Percentiles rank a stretch among this genome's conserved stretches.
phyloP scores from a whole-genome alignment of 768 basidiomycete genomes.

The Boletus rubescentipes region DNA sequence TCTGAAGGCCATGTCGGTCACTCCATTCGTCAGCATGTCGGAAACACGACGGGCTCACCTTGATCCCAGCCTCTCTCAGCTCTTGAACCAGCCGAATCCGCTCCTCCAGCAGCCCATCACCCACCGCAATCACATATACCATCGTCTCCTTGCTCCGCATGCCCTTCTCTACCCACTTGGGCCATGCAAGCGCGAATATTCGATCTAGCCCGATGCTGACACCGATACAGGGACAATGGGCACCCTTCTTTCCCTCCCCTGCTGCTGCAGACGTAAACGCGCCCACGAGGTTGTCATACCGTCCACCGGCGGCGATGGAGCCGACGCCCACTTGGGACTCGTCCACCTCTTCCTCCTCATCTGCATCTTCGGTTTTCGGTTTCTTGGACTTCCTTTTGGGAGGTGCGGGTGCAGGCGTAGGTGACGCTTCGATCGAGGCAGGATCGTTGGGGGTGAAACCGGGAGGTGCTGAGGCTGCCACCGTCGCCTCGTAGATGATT shows the following conservation, averaged over 20 bases:
- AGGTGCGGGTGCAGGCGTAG: constrained; percentile 9
- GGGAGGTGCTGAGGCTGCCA: constrained; percentile 92
- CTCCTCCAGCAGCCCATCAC: constrained; percentile 85
- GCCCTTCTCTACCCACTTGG: constrained; percentile 77
- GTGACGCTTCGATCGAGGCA: constrained; percentile 31
- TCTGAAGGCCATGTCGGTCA: constrained; percentile 40
- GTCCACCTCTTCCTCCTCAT: constrained; percentile 83
- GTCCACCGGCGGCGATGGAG: constrained; percentile 98
- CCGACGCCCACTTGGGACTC: constrained; percentile 94
- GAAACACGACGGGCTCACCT: constrained; percentile 46
- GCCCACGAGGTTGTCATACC: constrained; percentile 94
- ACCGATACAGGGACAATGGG: constrained; percentile 83
- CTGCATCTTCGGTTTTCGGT: constrained; percentile 40
- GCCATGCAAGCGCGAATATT: constrained; percentile 89
- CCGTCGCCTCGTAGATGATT: constrained; percentile 95
- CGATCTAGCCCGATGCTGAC: constrained; percentile 92
- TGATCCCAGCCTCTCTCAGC: constrained; percentile 83
- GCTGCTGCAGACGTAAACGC: constrained; percentile 85
- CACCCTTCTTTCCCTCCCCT: constrained; percentile 66
- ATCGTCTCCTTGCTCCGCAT: constrained; percentile 89
- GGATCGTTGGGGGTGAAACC: constrained; percentile 61
- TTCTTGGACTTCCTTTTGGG: constrained; percentile 46
- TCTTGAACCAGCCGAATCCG: constrained; percentile 77
- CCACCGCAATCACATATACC: constrained; percentile 90
- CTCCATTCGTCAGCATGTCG: not conserved